Percentiles rank a stretch among this genome's conserved stretches.
phyloP scores from a whole-genome alignment of 148 eudicot genomes.

The Spergularia marina region DNA sequence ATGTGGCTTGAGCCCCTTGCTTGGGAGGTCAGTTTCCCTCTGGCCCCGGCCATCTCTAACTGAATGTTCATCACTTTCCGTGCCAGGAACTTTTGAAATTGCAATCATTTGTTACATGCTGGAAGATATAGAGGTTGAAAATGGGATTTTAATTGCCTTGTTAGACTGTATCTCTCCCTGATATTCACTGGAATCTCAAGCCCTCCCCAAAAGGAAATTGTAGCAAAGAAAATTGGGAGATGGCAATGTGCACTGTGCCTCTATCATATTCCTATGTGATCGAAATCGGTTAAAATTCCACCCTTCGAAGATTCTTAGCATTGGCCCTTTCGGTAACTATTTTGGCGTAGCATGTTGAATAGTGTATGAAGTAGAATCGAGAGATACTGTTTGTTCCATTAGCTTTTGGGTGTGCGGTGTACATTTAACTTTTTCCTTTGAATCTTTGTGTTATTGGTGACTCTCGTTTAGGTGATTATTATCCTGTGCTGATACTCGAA shows the following conservation, averaged over 20 bases:
- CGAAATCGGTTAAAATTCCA: neutral
- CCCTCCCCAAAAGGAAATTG: too few species aligned
- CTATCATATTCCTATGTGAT: too few species aligned
- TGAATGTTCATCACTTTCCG: neutral
- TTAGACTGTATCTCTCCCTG: neutral
- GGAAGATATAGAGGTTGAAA: neutral
- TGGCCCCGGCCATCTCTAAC: neutral
- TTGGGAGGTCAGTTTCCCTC: constrained; percentile 68
- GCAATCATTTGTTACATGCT: neutral
- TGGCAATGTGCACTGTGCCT: too few species aligned
- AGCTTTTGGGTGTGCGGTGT: neutral
- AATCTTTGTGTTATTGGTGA: neutral
- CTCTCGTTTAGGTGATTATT: neutral
- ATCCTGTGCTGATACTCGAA: constrained; percentile 2
- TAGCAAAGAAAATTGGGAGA: too few species aligned
- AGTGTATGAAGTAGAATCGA: neutral
- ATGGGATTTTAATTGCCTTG: neutral
- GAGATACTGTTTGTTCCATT: neutral
- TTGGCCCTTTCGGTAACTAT: neutral
- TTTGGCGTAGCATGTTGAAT: neutral
- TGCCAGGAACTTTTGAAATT: constrained; percentile 7
- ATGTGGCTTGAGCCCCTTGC: constrained; percentile 92
- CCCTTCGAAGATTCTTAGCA: neutral
- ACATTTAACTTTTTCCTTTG: neutral
- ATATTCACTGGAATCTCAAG: too few species aligned